Percentiles rank a stretch among this genome's conserved stretches.
These are phyloP conservation scores for Cyberlindnera mrakii DNA, from an alignment of 805 yeast species.

Conservation along the genomic window DNA sequence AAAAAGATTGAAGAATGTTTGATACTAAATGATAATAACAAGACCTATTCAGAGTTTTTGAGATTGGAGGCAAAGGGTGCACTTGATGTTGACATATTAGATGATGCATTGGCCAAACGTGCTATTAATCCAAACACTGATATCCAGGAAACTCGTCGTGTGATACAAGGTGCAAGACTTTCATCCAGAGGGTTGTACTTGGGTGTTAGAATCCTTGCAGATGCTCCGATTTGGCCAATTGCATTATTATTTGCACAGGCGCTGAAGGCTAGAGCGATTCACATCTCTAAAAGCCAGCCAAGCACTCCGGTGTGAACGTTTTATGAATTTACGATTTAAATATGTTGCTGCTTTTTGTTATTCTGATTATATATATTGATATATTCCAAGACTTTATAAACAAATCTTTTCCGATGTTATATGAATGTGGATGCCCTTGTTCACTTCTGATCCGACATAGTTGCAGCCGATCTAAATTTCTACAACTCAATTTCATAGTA, in stretches of 20 bases:
- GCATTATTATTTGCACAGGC: slow-evolving; percentile 78
- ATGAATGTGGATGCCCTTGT: no score
- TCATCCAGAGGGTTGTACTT: slow-evolving; percentile 55
- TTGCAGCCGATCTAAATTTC: no score
- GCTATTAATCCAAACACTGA: slow-evolving; percentile 41
- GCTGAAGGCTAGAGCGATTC: slow-evolving; percentile 55
- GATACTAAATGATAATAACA: slow-evolving; percentile 44
- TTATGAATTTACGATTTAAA: neutral
- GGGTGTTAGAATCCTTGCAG: slow-evolving; percentile 73
- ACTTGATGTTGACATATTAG: slow-evolving; percentile 42
- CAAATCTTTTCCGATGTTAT: no score
- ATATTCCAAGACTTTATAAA: neutral
- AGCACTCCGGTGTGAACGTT: slow-evolving; percentile 6
- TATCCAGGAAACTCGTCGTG: slow-evolving; percentile 36
- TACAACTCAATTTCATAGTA: no score
- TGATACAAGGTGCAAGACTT: slow-evolving; percentile 43
- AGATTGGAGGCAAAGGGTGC: slow-evolving; percentile 56
- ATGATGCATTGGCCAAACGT: slow-evolving; percentile 44
- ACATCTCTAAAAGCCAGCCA: slow-evolving; percentile 25
- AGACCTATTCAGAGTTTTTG: slow-evolving; percentile 53
- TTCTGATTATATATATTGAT: neutral
- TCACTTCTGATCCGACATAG: no score
- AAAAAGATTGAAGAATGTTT: slow-evolving; percentile 55
- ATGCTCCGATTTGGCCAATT: slow-evolving; percentile 85
- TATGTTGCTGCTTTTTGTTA: neutral